Evolutionary conservation across 139 green algal genomes (phyloP).

Genomic region (Limnomonas spitsbergensis): DNA sequence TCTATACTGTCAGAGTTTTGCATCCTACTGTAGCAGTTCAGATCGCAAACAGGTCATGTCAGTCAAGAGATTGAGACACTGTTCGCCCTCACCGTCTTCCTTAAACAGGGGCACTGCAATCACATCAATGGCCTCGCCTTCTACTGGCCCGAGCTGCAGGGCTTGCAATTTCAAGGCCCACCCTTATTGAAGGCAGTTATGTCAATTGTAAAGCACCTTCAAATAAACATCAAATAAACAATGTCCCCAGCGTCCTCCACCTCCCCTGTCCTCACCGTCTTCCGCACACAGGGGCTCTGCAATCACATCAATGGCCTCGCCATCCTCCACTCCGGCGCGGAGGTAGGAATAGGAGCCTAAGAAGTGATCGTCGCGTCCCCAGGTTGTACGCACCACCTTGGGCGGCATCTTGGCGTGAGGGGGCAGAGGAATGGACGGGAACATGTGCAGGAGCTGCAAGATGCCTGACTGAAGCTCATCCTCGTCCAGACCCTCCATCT

Average conservation of each 20-base stretch:
- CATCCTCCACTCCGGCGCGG: not conserved
- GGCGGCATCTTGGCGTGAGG: not conserved
- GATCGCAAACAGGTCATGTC: no score
- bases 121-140: conserved; percentile 23
- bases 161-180: no score
- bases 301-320: conserved; percentile 29
- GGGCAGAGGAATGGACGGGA: conserved; percentile 23
- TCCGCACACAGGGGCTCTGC: conserved; percentile 25
- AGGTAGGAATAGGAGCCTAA: conserved; percentile 49
- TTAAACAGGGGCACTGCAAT: conserved; percentile 31
- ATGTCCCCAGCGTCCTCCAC: no score
- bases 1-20: no score
- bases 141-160: not conserved
- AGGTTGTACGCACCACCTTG: conserved; percentile 27
- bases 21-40: no score
- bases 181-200: no score
- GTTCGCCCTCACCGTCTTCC: not conserved
- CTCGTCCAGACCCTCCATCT: conserved; percentile 22
- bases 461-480: conserved; percentile 21
- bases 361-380: conserved; percentile 34
- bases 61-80: no score
- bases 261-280: not conserved
- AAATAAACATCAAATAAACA: no score
- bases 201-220: no score
- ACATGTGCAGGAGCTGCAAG: conserved; percentile 12